Evolutionary conservation across 2,329 filamentous ascomycete genomes (phyloP).

Genomic region (Pseudomassariella vexata): DNA sequence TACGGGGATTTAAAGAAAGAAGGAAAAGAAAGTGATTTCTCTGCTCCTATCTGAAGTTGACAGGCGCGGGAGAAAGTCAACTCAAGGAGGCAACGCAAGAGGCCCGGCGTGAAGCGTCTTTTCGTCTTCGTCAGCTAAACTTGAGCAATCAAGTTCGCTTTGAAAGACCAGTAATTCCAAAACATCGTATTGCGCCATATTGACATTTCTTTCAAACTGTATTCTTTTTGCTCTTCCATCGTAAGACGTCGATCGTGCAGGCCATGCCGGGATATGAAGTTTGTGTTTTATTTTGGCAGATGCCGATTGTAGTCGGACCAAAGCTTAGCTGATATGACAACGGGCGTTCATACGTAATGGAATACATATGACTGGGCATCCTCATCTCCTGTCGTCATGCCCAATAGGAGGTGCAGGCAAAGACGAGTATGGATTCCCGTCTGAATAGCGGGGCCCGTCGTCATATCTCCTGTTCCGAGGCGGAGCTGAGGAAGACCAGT

Average conservation of each 20-base stretch:
- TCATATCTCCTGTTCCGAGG: constrained; percentile 30
- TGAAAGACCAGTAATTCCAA: too few species aligned
- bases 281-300: too few species aligned
- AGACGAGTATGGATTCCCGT: constrained; percentile 40
- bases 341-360: constrained; percentile 7
- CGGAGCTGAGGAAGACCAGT: constrained; percentile 36
- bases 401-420: constrained; percentile 36
- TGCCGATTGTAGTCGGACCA: too few species aligned
- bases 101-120: constrained; percentile 1
- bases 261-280: too few species aligned
- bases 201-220: too few species aligned
- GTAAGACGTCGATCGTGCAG: too few species aligned
- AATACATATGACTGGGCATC: constrained; percentile 4
- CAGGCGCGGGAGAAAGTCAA: too few species aligned
- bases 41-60: constrained; percentile 17
- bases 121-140: too few species aligned
- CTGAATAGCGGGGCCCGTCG: constrained; percentile 39
- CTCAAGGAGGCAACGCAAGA: constrained; percentile 7
- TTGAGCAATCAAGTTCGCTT: not conserved
- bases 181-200: too few species aligned
- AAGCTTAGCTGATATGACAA: not conserved
- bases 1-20: too few species aligned
- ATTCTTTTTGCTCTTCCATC: too few species aligned
- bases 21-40: constrained; percentile 6
- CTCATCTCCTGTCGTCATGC: constrained; percentile 30